Percentiles rank a stretch among this genome's conserved stretches.
Evolutionary conservation across 179 eudicot species (phyloP).

Genomic region (Silene coronaria): DNA sequence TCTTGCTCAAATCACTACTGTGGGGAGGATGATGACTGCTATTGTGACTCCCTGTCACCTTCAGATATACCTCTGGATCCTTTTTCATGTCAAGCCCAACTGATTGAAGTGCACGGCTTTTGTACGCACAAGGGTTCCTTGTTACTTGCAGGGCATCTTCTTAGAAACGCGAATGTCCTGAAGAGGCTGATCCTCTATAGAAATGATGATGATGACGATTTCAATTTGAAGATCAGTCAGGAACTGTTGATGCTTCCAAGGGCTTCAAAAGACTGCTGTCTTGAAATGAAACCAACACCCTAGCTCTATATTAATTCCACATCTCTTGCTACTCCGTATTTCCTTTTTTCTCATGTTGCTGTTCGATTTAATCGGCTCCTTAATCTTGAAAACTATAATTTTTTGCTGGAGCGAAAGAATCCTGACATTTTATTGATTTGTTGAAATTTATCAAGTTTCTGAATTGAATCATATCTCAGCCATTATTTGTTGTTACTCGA

Average conservation of each 20-base stretch:
- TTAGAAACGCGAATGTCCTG: not conserved
- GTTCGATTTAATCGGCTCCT: too few relatives aligned
- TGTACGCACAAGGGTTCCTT: not conserved
- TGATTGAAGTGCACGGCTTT: too few relatives aligned
- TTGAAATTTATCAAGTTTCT: too few relatives aligned
- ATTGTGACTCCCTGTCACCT: not conserved
- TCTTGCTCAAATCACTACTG: not conserved
- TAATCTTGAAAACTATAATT: too few relatives aligned
- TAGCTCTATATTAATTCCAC: too few relatives aligned
- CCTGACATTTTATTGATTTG: too few relatives aligned
- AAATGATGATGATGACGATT: not conserved
- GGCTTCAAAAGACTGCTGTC: not conserved
- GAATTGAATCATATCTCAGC: too few relatives aligned
- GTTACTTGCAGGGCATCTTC: not conserved
- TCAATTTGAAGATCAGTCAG: not conserved
- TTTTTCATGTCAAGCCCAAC: not conserved
- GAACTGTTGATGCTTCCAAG: constrained; percentile 1
- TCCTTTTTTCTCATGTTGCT: too few relatives aligned
- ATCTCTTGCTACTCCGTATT: too few relatives aligned
- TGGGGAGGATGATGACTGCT: not conserved
- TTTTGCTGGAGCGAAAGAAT: too few relatives aligned
- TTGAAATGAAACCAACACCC: not conserved
- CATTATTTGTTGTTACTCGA: too few relatives aligned
- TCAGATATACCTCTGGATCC: not conserved
- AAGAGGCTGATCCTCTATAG: constrained; percentile 5